phyloP scores from a whole-genome alignment of 257 asterid species.

The Solanum dulcamara region DNA sequence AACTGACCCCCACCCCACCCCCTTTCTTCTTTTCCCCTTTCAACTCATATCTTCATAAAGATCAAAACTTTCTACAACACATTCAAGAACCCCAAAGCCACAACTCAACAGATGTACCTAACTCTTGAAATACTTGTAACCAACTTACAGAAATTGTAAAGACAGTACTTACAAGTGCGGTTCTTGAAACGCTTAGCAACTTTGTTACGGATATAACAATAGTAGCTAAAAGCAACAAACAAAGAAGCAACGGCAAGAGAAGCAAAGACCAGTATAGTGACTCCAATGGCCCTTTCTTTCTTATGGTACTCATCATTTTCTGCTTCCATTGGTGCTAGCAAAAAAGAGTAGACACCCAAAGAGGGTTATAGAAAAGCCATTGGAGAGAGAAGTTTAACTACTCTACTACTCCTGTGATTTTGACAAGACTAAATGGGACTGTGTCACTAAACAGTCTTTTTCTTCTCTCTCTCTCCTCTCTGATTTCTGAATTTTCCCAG shows the following conservation, averaged over 20 bases:
- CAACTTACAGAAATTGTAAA: background rate
- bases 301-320: conserved; percentile 39
- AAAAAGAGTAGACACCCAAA: background rate
- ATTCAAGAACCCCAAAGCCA: background rate
- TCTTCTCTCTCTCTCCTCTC: background rate
- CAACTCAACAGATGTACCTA: background rate
- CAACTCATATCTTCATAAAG: background rate
- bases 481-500: background rate
- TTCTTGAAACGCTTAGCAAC: conserved; percentile 46
- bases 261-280: conserved; percentile 46
- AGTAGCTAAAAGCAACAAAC: conserved; percentile 55
- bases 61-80: background rate
- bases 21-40: background rate
- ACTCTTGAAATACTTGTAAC: background rate
- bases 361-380: background rate
- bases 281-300: conserved; percentile 39
- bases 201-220: conserved; percentile 58
- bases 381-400: background rate
- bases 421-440: background rate
- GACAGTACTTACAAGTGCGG: conserved; percentile 24
- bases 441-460: background rate
- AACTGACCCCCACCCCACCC: background rate
- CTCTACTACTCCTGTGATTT: background rate
- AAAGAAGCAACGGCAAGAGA: conserved; percentile 51
- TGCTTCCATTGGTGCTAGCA: conserved; percentile 29